Conservation (phyloP, 495 filamentous ascomycete species). For the Penicillium nucicola region DNA sequence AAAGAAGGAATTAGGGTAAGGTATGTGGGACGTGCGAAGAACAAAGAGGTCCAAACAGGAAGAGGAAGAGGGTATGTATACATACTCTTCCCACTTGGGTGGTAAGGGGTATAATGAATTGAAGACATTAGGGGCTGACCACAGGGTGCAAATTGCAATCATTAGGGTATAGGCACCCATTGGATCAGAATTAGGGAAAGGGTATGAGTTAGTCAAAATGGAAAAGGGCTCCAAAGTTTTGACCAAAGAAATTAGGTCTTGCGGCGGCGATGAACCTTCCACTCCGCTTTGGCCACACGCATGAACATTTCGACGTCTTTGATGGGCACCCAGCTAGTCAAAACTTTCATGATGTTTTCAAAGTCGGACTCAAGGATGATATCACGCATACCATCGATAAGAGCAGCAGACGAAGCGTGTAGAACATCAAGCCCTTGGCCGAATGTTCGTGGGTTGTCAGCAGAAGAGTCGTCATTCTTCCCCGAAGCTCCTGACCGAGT, state of each 20-base stretch:
- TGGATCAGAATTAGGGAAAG: conserved; percentile 8
- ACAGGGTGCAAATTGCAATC: conserved; percentile 12
- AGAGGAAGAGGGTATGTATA: not conserved
- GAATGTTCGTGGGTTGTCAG: conserved; percentile 40
- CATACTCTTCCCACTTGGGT: not conserved
- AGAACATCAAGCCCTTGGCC: conserved; percentile 77
- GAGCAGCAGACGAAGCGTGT: conserved; percentile 84
- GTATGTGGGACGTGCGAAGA: not conserved
- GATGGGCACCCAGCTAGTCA: conserved; percentile 94
- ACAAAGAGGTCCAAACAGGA: not conserved
- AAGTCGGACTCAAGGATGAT: conserved; percentile 93
- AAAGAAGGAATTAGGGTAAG: not conserved
- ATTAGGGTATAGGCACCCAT: conserved; percentile 27
- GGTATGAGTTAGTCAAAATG: not conserved
- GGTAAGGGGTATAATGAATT: conserved; percentile 18
- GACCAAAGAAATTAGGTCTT: conserved; percentile 17
- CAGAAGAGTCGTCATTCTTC: conserved; percentile 27
- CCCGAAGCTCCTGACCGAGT: conserved; percentile 25
- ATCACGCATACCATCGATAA: conserved; percentile 89
- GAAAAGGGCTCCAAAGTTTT: not conserved
- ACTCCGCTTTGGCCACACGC: conserved; percentile 90
- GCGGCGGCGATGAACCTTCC: conserved; percentile 67
- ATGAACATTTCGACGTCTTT: conserved; percentile 94
- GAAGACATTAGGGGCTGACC: conserved; percentile 17
- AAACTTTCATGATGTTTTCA: conserved; percentile 95